These are phyloP conservation scores for Cladosporium phlei DNA, from an alignment of 2,329 filamentous ascomycete genomes.

Conservation along the genomic window DNA sequence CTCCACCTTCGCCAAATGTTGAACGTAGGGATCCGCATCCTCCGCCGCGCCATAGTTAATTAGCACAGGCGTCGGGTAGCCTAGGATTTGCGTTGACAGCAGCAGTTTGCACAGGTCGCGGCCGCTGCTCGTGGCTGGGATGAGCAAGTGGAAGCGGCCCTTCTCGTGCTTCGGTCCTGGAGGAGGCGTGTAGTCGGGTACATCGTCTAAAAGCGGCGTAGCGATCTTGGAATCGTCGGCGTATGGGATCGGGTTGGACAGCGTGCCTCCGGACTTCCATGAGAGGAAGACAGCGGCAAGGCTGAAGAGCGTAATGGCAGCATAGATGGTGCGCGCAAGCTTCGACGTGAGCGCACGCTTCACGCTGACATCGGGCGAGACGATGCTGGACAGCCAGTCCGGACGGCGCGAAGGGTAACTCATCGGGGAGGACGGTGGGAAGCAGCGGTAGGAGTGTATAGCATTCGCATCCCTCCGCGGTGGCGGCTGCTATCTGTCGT, in stretches of 20 bases:
- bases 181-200: conserved; percentile 2
- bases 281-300: conserved; percentile 4
- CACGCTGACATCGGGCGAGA: conserved; percentile 9
- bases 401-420: conserved; percentile 2
- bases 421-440: neutral
- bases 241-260: conserved; percentile 11
- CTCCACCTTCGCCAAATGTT: conserved; percentile 43
- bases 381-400: conserved; percentile 8
- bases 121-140: conserved; percentile 47
- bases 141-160: conserved; percentile 50
- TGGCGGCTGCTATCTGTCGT: neutral
- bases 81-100: conserved; percentile 54
- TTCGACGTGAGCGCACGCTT: conserved; percentile 9
- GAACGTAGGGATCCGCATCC: conserved; percentile 34
- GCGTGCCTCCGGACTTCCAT: conserved; percentile 6
- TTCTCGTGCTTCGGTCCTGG: conserved; percentile 13
- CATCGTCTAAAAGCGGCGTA: neutral
- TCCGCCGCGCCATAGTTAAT: conserved; percentile 40
- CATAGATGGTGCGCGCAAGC: conserved; percentile 8
- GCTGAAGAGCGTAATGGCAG: conserved; percentile 5
- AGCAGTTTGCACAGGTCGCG: conserved; percentile 54
- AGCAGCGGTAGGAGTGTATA: neutral
- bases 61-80: conserved; percentile 55
- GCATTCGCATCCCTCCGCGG: conserved; percentile 3
- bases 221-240: neutral